Conservation (phyloP, 2,329 filamentous ascomycete genomes). For the Pyrenophora graminea region DNA sequence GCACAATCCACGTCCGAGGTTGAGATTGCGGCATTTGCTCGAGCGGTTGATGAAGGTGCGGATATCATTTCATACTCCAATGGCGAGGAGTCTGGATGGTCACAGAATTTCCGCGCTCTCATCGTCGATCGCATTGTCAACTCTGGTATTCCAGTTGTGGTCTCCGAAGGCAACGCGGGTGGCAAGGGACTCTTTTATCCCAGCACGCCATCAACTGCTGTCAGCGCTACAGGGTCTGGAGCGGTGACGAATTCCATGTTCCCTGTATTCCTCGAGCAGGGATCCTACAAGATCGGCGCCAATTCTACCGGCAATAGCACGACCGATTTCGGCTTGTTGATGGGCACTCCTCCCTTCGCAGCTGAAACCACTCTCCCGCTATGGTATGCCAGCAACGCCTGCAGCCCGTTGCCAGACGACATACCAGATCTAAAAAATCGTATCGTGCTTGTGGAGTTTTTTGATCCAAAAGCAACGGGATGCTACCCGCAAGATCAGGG, state of each 20-base stretch:
- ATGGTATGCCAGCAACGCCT: constrained; percentile 56
- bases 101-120: constrained; percentile 47
- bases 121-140: constrained; percentile 51
- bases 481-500: constrained; percentile 24
- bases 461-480: constrained; percentile 14
- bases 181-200: constrained; percentile 55
- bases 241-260: constrained; percentile 49
- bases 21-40: constrained; percentile 27
- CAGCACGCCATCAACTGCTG: constrained; percentile 49
- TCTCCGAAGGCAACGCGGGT: constrained; percentile 59
- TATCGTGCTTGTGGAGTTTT: constrained; percentile 51
- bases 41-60: constrained; percentile 59
- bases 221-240: constrained; percentile 52
- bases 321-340: constrained; percentile 37
- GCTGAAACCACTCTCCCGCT: constrained; percentile 20
- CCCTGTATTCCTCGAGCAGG: constrained; percentile 5
- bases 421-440: constrained; percentile 62
- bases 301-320: constrained; percentile 34
- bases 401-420: constrained; percentile 56
- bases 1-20: constrained; percentile 15
- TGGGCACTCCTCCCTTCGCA: constrained; percentile 37
- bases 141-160: constrained; percentile 55
- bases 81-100: constrained; percentile 33
- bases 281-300: constrained; percentile 36
- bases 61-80: constrained; percentile 42